These are phyloP conservation scores for Eimeria tenella DNA, from an alignment of 169 alveolate species.

Conservation along the genomic window DNA sequence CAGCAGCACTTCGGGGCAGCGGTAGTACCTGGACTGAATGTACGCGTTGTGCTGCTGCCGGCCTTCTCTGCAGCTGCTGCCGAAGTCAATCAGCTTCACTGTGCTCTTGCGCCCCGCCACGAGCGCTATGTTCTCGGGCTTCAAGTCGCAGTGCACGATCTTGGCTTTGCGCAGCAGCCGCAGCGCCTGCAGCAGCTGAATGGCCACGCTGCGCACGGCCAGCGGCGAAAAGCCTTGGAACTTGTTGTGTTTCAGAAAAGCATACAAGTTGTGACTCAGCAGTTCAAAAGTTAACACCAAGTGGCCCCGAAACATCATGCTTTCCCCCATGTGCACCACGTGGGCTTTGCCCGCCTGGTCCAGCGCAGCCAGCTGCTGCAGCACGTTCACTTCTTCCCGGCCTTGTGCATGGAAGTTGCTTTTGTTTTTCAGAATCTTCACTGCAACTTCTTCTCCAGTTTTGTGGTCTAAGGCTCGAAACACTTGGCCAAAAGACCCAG, in stretches of 20 bases:
- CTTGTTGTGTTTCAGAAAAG: slow-evolving; percentile 22
- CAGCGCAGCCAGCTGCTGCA: slow-evolving; percentile 13
- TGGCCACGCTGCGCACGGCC: slow-evolving; percentile 79
- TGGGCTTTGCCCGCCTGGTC: slow-evolving; percentile 51
- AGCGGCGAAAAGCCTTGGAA: slow-evolving; percentile 69
- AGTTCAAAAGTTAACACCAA: slow-evolving; percentile 95
- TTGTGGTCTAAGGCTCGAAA: slow-evolving; percentile 91
- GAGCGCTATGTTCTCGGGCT: slow-evolving; percentile 96
- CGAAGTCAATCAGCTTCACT: slow-evolving; percentile 97
- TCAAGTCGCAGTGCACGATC: slow-evolving; percentile 96
- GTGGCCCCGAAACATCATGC: slow-evolving; percentile 90
- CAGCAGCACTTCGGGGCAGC: slow-evolving; percentile 98
- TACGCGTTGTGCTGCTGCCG: slow-evolving; percentile 93
- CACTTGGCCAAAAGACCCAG: slow-evolving; percentile 94
- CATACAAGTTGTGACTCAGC: slow-evolving; percentile 87
- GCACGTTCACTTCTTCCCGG: slow-evolving; percentile 56
- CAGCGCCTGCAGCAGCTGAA: slow-evolving; percentile 88
- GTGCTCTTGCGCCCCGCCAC: slow-evolving; percentile 22
- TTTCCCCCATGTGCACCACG: slow-evolving; percentile 59
- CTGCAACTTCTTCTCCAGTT: slow-evolving; percentile 87
- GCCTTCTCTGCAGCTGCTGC: slow-evolving; percentile 95
- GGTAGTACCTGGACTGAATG: slow-evolving; percentile 96
- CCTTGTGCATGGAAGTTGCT: slow-evolving; percentile 89
- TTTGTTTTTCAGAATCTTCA: slow-evolving; percentile 91
- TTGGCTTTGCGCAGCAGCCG: slow-evolving; percentile 86